phyloP scores from a whole-genome alignment of 176 grass and related monocot species.

The Zea luxurians region DNA sequence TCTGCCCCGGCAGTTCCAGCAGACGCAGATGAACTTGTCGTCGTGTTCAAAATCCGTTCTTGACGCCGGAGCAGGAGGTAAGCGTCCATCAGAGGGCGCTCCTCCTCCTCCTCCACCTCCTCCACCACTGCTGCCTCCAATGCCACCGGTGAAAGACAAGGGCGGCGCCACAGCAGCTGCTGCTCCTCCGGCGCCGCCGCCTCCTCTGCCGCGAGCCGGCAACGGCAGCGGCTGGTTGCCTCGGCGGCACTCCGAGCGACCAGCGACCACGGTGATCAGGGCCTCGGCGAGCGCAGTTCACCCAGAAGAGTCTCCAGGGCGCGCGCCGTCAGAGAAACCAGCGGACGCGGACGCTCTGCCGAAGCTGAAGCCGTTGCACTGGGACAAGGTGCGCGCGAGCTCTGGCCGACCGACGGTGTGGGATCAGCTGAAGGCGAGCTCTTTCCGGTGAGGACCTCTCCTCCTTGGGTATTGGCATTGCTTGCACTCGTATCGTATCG shows the following conservation, averaged over 20 bases:
- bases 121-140: constrained; percentile 25
- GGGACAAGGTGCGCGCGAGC: constrained; percentile 77
- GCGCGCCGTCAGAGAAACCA: constrained; percentile 16
- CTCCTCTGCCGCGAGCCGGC: constrained; percentile 40
- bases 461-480: background rate
- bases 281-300: constrained; percentile 39
- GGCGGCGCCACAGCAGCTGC: background rate
- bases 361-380: constrained; percentile 73
- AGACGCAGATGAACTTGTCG: constrained; percentile 40
- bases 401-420: constrained; percentile 69
- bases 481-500: background rate
- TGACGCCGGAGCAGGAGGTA: constrained; percentile 40
- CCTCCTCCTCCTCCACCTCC: constrained; percentile 36
- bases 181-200: constrained; percentile 42
- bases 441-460: constrained; percentile 53
- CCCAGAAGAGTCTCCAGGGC: constrained; percentile 32
- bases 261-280: constrained; percentile 47
- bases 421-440: constrained; percentile 79
- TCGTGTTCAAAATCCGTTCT: constrained; percentile 24
- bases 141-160: constrained; percentile 25
- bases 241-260: constrained; percentile 34
- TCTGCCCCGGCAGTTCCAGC: constrained; percentile 55
- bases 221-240: constrained; percentile 59
- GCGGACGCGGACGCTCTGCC: constrained; percentile 35
- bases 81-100: constrained; percentile 32